Base-by-base conservation (phyloP, 2,329 filamentous ascomycete species). In the Curvularia hawaiiensis region DNA sequence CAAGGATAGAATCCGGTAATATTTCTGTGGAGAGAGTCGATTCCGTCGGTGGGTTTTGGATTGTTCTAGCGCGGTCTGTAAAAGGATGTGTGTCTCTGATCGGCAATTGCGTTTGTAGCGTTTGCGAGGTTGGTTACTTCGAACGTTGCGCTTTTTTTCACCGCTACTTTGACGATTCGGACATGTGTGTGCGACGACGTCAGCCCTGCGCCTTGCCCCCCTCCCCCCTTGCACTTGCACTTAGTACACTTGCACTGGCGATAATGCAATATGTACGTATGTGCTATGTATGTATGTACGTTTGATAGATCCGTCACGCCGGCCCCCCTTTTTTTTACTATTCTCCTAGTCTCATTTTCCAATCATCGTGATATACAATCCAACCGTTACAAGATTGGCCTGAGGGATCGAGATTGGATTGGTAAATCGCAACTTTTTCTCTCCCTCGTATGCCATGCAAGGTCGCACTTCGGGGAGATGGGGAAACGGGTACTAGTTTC, bases 101-200 rank as follows among this genome's bases (percentile, higher is more conserved):
- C 35, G 35, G 35, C 35, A 38, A 38, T n/a, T 38, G 35, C 35
- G 35, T 38, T 38, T 38, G 35, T n/a, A 8, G 35, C 35, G n/a
- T 38, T 35, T n/a, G 33, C 7, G 26, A 7, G 26, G 26, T 24
- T 24, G 22, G 22, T 24, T 28, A 28, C 26, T 28, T 7, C 26
- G 26, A 8, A 28, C 6, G 33, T 31, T 31, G 26, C 26, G 26
- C 7, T 2, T 31, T 31, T 31, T 31, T 31, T 31, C 30, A 31
- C 30, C 30, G 30, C 30, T 31, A 31, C 30, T 31, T 31, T 31
- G 30, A 11, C 63, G 59, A 46, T 18, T 44, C 40, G 18, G 44
- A 22, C 2, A 20, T 18, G n/a, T 6, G 28, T 33, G 44, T 10
- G 43, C 26, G 26, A 26, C 18, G 45, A 38, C 35, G 35, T 38